Evolutionary conservation across 495 filamentous ascomycete genomes (phyloP), one percentile per base, ranked within the genome.

Genomic region (Aspergillus sclerotiicarbonarius): DNA sequence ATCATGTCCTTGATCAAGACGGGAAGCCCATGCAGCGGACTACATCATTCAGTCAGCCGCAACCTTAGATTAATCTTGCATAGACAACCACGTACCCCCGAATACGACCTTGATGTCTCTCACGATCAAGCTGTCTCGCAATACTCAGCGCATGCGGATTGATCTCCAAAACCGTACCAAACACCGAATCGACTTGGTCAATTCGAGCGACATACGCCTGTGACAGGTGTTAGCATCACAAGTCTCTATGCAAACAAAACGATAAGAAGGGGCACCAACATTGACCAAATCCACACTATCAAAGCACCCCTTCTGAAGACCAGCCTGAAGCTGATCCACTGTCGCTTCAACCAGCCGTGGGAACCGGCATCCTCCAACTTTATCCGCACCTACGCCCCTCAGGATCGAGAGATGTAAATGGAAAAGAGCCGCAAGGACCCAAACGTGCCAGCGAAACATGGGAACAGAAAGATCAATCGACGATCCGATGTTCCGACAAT

Each of bases 1-100:
- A 88, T 87, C 63, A 84, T 87, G 64, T 86, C 81, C 70, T 90
- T 89, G 67, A 89, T 79, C 12, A 89, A 62, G 44, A 89, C 81
- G 0, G 87, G 87, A 33, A 90, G 78, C 13, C 87, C 87, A 70
- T 90, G 85, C 3, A 88, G 72, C 5, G 81, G 80, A 10, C 79
- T 78, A 30, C 18, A 25, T 8, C 30, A 45, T 18, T 9, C n/a
- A 39, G 16, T 18, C 37, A 25, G 9, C 54, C 30, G 13, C 0
- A 41, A 9, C 44, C 37, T 37, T 47, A 21, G 55, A 6, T 18
- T 21, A 41, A 8, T 13, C 45, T 49, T 12, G 3, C 44, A 43
- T 7, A 0, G 21, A 29, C 20, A 44, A 8, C 20, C 3, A 62
- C 69, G 12, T 61, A 75, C 75, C 80, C 78, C 29, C 74, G 61